Base-by-base conservation (phyloP, 495 filamentous ascomycete genomes). In the Xylaria scruposa region DNA sequence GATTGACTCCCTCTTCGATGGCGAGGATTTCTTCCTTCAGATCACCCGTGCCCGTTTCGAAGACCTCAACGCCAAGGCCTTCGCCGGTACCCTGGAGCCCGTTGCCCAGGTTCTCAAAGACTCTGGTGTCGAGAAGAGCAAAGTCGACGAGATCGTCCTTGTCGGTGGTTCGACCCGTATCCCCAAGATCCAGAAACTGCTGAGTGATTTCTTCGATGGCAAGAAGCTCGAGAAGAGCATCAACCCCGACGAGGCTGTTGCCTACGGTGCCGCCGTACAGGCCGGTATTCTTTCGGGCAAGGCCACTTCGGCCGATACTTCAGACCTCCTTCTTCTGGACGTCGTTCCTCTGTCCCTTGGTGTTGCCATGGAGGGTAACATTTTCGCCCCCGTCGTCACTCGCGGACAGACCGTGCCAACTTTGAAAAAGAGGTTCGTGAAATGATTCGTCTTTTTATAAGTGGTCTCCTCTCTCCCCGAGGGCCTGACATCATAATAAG, bases 301-400 rank as follows among this genome's bases (percentile, higher is more conserved):
- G 86, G 93, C 93, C 76, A 96, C 93, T 71, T 97, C 94, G 68
- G 96, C 95, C 84, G 94, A 95, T 75, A 97, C 95, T 78, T 91
- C 92, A 78, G 96, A 98, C 84, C 93, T 99, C 82, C 90, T 99
- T 72, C 90, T 99, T 53, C 89, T 99, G 81, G 96, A 99, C 82
- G 97, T 99, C 76, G 91, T 95, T 76, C 97, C 96, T 79, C 94
- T 99, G 49, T 98, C 96, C 68, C 92, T 99, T 26, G 96, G 97
- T 92, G 97, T 99, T 78, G 97, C 97, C 77, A 99, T 98, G 97
- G 96, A 98, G 87, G 96, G 96, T 78, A 98, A 98, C 88, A 98
- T 99, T 84, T 98, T 99, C 80, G 96, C 97, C 67, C 92, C 96
- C 44, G 97, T 99, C 73, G 96, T 99, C 72, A 83, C 90, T 60